Evolutionary conservation across 805 yeast genomes (phyloP).

Genomic region (Candida oleophila): DNA sequence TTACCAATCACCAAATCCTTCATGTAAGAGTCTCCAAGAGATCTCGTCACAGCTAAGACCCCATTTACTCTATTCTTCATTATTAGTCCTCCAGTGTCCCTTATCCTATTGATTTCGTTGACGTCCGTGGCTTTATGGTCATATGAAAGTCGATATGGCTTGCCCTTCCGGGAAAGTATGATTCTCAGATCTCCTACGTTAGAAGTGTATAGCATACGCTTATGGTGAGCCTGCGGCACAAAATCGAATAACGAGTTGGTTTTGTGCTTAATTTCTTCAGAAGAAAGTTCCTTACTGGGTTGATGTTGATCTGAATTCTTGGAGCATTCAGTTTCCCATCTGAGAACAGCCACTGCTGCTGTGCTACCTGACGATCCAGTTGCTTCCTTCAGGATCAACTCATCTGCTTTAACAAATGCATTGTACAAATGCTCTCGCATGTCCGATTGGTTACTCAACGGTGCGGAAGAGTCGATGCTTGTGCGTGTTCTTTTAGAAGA

Average conservation of each 20-base stretch:
- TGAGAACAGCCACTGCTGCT: slow-evolving; percentile 86
- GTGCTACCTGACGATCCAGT: slow-evolving; percentile 87
- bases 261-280: slow-evolving; percentile 1
- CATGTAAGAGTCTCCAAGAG: slow-evolving; percentile 91
- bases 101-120: slow-evolving; percentile 73
- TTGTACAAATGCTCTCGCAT: slow-evolving; percentile 65
- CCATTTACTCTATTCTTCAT: slow-evolving; percentile 94
- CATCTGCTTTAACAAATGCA: slow-evolving; percentile 76
- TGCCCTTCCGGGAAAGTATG: slow-evolving; percentile 71
- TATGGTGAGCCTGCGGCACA: slow-evolving; percentile 48
- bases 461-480: slow-evolving; percentile 13
- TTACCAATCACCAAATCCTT: slow-evolving; percentile 84
- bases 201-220: slow-evolving; percentile 83
- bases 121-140: slow-evolving; percentile 91
- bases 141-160: slow-evolving; percentile 77
- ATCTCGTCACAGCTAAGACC: slow-evolving; percentile 89
- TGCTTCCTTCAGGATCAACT: slow-evolving; percentile 55
- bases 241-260: slow-evolving; percentile 44
- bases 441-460: slow-evolving; percentile 33
- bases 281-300: slow-evolving; percentile 1
- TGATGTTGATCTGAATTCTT: slow-evolving; percentile 1
- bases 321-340: slow-evolving; percentile 64
- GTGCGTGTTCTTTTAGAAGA: slow-evolving; percentile 6
- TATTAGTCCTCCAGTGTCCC: slow-evolving; percentile 79
- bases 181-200: slow-evolving; percentile 94